A percentile compares a stretch with the other conserved stretches of the same genome.
These are phyloP conservation scores for Maudiozyma bulderi DNA, from an alignment of 805 yeast genomes.

Conservation along the genomic window DNA sequence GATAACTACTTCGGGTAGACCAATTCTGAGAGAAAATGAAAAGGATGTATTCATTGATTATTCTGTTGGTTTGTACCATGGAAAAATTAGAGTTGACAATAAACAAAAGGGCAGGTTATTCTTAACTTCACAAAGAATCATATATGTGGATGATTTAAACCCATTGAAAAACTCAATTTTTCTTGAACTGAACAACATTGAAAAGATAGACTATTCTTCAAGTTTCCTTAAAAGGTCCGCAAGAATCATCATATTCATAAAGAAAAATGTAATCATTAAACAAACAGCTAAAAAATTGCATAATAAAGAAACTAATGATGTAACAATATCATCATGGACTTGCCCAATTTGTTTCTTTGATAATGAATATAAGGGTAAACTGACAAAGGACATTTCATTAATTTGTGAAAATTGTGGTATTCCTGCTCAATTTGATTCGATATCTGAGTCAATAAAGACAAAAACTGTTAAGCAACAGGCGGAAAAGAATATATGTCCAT, in stretches of 20 bases:
- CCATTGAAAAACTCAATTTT: slow-evolving; percentile 38
- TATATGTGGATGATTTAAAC: slow-evolving; percentile 52
- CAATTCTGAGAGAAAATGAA: slow-evolving; percentile 37
- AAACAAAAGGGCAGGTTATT: slow-evolving; percentile 72
- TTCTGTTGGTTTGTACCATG: slow-evolving; percentile 70
- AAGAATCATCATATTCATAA: slow-evolving; percentile 45
- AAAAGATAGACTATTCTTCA: slow-evolving; percentile 32
- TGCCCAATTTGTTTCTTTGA: slow-evolving; percentile 64
- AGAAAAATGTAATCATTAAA: slow-evolving; percentile 2
- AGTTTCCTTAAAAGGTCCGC: slow-evolving; percentile 74
- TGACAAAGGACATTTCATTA: slow-evolving; percentile 24
- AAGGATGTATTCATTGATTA: slow-evolving; percentile 43
- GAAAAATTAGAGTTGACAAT: slow-evolving; percentile 49
- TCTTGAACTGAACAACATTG: slow-evolving; percentile 37
- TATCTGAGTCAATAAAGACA: slow-evolving; percentile 25
- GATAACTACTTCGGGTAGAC: slow-evolving; percentile 32
- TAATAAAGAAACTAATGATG: not conserved
- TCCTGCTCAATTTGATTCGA: slow-evolving; percentile 30
- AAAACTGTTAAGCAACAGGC: not conserved
- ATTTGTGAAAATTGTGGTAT: slow-evolving; percentile 59
- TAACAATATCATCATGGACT: slow-evolving; percentile 43
- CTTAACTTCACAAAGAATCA: slow-evolving; percentile 61
- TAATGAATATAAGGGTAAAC: slow-evolving; percentile 4
- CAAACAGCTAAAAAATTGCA: not conserved
- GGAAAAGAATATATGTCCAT: slow-evolving; percentile 32